Percentiles rank a stretch among this genome's conserved stretches.
phyloP scores from a whole-genome alignment of 352 stramenopile species.

The Vaucheria bursata region DNA sequence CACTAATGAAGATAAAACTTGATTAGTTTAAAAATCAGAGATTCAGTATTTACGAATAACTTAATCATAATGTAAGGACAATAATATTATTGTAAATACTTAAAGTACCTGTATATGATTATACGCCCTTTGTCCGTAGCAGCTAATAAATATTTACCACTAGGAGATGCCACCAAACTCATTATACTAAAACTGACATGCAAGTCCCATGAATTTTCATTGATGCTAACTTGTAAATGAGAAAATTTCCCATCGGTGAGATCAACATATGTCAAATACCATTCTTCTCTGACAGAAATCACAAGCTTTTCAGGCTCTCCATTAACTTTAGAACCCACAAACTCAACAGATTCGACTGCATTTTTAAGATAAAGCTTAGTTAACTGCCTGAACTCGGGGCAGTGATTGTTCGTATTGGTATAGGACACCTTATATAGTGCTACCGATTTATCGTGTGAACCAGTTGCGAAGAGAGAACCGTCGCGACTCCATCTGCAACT shows the following conservation, averaged over 20 bases:
- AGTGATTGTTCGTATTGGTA: not conserved
- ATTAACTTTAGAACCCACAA: conserved; percentile 18
- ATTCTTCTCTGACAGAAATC: conserved; percentile 27
- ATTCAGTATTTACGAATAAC: not conserved
- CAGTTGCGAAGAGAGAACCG: conserved; percentile 24
- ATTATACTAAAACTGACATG: conserved; percentile 50
- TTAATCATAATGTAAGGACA: no score
- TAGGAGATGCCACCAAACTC: conserved; percentile 29
- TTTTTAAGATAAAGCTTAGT: conserved; percentile 38
- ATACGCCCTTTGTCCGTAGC: conserved; percentile 29
- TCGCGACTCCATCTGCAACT: conserved; percentile 19
- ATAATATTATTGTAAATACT: no score
- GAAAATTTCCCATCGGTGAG: not conserved
- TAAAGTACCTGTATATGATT: not conserved
- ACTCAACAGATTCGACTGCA: conserved; percentile 36
- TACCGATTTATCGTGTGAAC: conserved; percentile 40
- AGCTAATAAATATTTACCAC: conserved; percentile 39
- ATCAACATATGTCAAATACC: conserved; percentile 45
- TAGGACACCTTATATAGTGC: conserved; percentile 24
- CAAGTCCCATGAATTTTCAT: conserved; percentile 48
- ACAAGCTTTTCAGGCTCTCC: conserved; percentile 19
- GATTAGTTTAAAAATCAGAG: not conserved
- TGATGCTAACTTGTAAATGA: conserved; percentile 36
- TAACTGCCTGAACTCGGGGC: not conserved
- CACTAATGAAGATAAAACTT: not conserved